phyloP scores from a whole-genome alignment of 139 green algal species.

The Tetradesmus obliquus region DNA sequence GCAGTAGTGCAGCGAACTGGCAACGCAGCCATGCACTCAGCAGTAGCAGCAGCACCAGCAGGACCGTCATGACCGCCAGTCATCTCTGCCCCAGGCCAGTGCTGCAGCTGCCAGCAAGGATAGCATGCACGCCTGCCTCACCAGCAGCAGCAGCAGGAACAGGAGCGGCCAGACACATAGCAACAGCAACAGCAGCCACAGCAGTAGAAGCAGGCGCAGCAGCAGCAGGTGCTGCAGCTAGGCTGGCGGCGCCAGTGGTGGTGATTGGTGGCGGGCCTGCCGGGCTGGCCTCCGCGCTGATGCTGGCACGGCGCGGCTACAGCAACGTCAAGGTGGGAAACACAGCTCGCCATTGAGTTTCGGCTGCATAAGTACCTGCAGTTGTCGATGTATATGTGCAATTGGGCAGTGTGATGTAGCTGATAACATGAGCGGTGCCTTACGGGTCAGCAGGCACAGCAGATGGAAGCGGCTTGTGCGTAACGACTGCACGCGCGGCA shows the following conservation, averaged over 20 bases:
- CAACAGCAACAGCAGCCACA: neutral
- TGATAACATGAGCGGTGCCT: neutral
- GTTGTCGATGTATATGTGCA: neutral
- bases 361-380: neutral
- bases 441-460: neutral
- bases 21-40: neutral
- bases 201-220: neutral
- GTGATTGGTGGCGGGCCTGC: conserved; percentile 65
- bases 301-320: conserved; percentile 63
- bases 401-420: neutral
- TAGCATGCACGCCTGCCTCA: neutral
- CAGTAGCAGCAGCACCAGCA: neutral
- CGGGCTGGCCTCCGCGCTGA: conserved; percentile 61
- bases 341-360: neutral
- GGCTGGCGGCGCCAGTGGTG: neutral
- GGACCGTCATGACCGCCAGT: neutral
- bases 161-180: neutral
- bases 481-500: neutral
- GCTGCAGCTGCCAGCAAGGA: neutral
- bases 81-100: neutral
- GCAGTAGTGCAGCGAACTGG: neutral
- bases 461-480: neutral
- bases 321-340: conserved; percentile 50
- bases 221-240: neutral
- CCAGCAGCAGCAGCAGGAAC: neutral